A percentile compares a stretch with the other conserved stretches of the same genome.
phyloP scores from a whole-genome alignment of 192 early-diverging fungal species.

The Mortierella antarctica region DNA sequence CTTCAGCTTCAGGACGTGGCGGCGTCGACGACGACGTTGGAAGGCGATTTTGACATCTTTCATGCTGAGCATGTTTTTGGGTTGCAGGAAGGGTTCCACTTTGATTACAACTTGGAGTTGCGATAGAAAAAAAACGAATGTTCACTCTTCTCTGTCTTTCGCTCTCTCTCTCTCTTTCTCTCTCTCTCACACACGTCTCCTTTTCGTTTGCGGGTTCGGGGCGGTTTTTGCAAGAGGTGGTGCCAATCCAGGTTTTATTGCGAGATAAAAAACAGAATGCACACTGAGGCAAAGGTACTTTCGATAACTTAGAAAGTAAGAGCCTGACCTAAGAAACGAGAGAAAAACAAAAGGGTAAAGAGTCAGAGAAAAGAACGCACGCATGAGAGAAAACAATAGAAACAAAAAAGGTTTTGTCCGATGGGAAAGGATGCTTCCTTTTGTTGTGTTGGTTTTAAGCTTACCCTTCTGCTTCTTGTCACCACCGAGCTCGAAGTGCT shows the following conservation, averaged over 20 bases:
- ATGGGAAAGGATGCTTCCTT: too few species aligned
- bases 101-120: conserved; percentile 34
- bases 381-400: not conserved
- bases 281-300: conserved; percentile 48
- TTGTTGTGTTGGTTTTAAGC: not conserved
- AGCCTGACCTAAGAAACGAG: conserved; percentile 31
- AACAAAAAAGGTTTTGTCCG: not conserved
- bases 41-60: conserved; percentile 17
- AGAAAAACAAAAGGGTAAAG: not conserved
- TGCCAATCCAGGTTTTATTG: conserved; percentile 56
- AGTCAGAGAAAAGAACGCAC: not conserved
- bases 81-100: conserved; percentile 44
- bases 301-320: conserved; percentile 49
- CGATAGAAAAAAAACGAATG: not conserved
- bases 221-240: conserved; percentile 2
- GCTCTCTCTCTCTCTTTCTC: not conserved
- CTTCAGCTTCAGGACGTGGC: not conserved
- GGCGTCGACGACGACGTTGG: not conserved
- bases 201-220: not conserved
- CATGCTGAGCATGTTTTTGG: conserved; percentile 47
- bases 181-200: not conserved
- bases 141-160: not conserved
- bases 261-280: conserved; percentile 50
- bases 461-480: conserved; percentile 93
- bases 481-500: conserved; percentile 99